Evolutionary conservation across 169 alveolate species (phyloP), one percentile per base, ranked within the genome.

Genomic region (Plasmodium fragile): DNA sequence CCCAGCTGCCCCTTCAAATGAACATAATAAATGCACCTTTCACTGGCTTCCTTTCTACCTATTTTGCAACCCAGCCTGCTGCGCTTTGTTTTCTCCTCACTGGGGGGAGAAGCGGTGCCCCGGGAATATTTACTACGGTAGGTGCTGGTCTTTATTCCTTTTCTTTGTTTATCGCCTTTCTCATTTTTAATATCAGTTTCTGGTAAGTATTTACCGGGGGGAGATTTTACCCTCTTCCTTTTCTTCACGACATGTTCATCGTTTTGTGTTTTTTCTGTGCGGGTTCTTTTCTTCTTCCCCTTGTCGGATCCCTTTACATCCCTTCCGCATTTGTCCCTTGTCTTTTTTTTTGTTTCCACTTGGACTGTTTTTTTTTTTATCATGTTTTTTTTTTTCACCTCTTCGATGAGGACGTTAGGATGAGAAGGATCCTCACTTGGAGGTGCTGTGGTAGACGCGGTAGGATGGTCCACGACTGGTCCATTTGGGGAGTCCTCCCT

Each of bases 1-100:
- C 69, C 41, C 53, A 81, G 53, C 8, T 81, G 22, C 4, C 89
- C 89, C 36, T 55, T 81, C 39, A 81, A 2, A 13, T 81, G 32
- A 4, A 81, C 78, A 81, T 81, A 81, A 52, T 53, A 30, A 69
- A 53, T 25, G 39, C 22, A 5, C n/a, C 18, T 81, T 22, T 4
- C 10, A 4, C 28, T 0, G 39, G 7, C 22, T 25, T 13, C 53
- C 69, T 25, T 13, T 25, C 8, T 18, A 49, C 32, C 16, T 49
- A 11, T 13, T 79, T 25, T 79, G 41, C 28, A 16, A 45, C n/a
- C 32, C 18, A 11, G 25, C 10, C 59, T 34, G 28, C 30, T 32
- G n/a, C 22, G 41, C 75, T 65, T 65, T 65, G 13, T n/a, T 65
- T n/a, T 11, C 36, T 28, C 36, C 11, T 65, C 36, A 6, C 39